Evolutionary conservation across 2,329 filamentous ascomycete species (phyloP), one percentile per base, ranked within the genome.

Genomic region (Sporothrix brunneoviolacea): DNA sequence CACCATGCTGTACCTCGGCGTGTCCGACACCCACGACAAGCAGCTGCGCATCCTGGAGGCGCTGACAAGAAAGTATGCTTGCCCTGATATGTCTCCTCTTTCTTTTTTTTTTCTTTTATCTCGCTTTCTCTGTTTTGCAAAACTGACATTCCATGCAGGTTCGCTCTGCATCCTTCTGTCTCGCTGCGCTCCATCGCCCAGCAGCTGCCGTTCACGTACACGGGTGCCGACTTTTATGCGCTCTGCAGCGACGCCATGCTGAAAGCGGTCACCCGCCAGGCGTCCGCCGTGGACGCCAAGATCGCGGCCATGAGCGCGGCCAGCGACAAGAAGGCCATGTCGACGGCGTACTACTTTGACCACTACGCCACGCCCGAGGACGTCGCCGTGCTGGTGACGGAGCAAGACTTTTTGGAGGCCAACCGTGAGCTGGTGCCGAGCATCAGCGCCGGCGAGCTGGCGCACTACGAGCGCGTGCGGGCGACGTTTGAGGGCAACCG

Each of bases 161-260:
- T 98, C 69, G 86, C 84, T 3, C 81, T 97, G 47, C 77, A 89
- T 56, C 88, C 89, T 0, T 76, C 82, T 1, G 75, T 96, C 41
- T 93, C 88, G 10, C 80, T 98, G 10, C 66, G 76, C 22, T 71
- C 80, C 8, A 82, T 98, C 41, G 86, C 91, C 4, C 76, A 86
- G 46, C 76, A 76, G 10, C 78, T 98, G 4, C 93, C 93, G 0
- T 93, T 96, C 65, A 97, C 91, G 3, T 98, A 96, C 70, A 98
- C 93, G 0, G 93, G 93, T 62, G 93, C 93, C 55, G 93, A 98
- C 70, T 84, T 98, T 63, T 98, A 98, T 68, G 93, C 93, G 1
- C 77, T 98, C 18, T 97, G 91, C 72, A 95, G 90, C 38, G 93
- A 98, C 66, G 90, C 93, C 46, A 98, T 98, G 93, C 84, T 98